Percentiles rank a stretch among this genome's conserved stretches.
Evolutionary conservation across 306 rosid genomes (phyloP).

Genomic region (Fragaria nilgerrensis): DNA sequence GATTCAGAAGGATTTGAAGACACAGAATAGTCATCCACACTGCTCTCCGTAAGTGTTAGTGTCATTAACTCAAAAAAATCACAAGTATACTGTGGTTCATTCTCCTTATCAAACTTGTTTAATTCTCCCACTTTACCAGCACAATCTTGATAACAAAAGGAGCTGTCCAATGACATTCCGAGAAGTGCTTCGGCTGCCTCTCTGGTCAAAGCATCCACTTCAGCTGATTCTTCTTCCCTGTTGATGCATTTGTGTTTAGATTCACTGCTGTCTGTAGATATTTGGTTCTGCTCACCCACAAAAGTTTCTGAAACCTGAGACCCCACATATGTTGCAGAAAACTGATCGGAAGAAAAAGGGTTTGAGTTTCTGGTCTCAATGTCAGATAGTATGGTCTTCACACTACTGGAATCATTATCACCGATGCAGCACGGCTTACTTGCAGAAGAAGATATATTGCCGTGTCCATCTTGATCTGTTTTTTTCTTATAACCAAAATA

Average conservation of each 20-base stretch:
- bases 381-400: constrained; percentile 24
- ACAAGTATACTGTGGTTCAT: constrained; percentile 29
- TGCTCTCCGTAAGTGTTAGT: constrained; percentile 38
- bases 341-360: constrained; percentile 14
- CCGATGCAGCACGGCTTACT: constrained; percentile 16
- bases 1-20: constrained; percentile 37
- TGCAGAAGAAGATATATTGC: constrained; percentile 23
- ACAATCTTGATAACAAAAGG: constrained; percentile 24
- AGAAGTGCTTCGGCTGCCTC: constrained; percentile 49
- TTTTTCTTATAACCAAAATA: constrained; percentile 13
- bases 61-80: constrained; percentile 53
- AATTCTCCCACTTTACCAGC: constrained; percentile 18
- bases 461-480: constrained; percentile 21
- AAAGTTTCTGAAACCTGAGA: constrained; percentile 26
- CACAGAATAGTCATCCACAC: constrained; percentile 32
- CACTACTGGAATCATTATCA: constrained; percentile 29
- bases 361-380: constrained; percentile 4
- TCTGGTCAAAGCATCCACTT: constrained; percentile 28
- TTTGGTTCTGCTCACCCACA: constrained; percentile 28
- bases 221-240: constrained; percentile 32
- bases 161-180: constrained; percentile 32
- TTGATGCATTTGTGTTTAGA: constrained; percentile 13
- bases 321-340: constrained; percentile 21
- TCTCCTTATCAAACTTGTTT: constrained; percentile 23
- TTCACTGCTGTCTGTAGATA: constrained; percentile 29